Percentiles rank a stretch among this genome's conserved stretches.
Conservation (phyloP, 140 eudicot species). For the Erigeron philadelphicus region DNA sequence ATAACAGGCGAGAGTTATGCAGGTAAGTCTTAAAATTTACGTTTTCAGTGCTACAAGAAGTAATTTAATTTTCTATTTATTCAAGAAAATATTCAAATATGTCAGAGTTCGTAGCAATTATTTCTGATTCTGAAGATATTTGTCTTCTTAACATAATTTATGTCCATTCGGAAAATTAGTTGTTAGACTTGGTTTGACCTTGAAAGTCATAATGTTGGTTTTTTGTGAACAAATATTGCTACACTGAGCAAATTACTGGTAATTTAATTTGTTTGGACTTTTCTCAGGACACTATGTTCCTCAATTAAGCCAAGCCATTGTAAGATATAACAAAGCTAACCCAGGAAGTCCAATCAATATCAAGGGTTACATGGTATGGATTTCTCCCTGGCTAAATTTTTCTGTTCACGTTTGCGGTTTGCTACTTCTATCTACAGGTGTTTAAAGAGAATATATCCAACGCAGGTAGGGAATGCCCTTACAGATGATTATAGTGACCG, state of each 20-base stretch:
- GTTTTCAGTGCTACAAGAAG: background rate
- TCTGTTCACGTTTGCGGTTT: background rate
- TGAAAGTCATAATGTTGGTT: no score
- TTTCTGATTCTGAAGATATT: background rate
- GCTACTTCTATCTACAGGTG: constrained; percentile 10
- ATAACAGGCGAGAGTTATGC: constrained; percentile 89
- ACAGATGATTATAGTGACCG: constrained; percentile 75
- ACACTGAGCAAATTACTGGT: background rate
- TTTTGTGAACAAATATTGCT: no score
- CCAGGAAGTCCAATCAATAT: constrained; percentile 48
- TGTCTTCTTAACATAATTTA: no score
- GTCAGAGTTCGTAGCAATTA: background rate
- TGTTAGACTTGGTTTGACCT: no score
- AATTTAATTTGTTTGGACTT: constrained; percentile 12
- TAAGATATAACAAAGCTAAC: constrained; percentile 49
- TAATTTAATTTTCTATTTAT: no score
- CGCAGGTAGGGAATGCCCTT: constrained; percentile 88
- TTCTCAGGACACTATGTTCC: constrained; percentile 89
- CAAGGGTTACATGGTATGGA: constrained; percentile 83
- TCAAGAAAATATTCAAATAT: background rate
- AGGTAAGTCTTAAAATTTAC: constrained; percentile 36
- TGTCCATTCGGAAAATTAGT: no score
- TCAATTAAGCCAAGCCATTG: constrained; percentile 89
- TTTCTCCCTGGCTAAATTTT: constrained; percentile 4
- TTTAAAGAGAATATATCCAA: background rate